phyloP scores from a whole-genome alignment of 495 filamentous ascomycete species.

The Tetracladium setigerum region DNA sequence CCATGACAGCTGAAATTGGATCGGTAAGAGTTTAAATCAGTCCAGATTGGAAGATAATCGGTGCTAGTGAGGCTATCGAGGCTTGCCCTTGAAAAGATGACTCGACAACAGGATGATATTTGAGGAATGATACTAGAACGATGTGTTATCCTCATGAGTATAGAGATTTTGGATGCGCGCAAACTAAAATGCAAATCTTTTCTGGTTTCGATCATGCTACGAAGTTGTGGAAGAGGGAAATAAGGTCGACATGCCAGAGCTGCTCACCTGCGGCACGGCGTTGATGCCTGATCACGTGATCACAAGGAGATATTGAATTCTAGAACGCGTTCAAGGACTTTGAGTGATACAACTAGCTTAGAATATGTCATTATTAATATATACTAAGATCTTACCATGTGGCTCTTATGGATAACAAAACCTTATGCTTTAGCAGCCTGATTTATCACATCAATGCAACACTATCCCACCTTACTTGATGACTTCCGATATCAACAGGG shows the following conservation, averaged over 20 bases:
- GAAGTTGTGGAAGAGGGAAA: constrained; percentile 5
- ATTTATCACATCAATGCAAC: too few species aligned
- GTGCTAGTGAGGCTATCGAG: constrained; percentile 5
- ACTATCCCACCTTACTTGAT: too few species aligned
- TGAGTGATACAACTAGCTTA: too few species aligned
- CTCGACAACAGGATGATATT: not conserved
- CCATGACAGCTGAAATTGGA: constrained; percentile 10
- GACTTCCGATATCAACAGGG: too few species aligned
- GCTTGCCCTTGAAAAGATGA: not conserved
- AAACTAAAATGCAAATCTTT: constrained; percentile 4
- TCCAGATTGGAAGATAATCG: constrained; percentile 3
- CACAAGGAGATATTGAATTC: too few species aligned
- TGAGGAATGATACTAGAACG: not conserved
- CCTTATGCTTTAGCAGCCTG: too few species aligned
- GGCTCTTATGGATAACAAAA: too few species aligned
- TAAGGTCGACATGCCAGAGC: constrained; percentile 3
- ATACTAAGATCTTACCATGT: too few species aligned
- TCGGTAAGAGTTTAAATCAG: constrained; percentile 5
- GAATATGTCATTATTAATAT: too few species aligned
- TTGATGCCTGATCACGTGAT: too few species aligned
- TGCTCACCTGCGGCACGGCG: too few species aligned
- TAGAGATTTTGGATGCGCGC: constrained; percentile 3
- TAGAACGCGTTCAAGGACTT: too few species aligned
- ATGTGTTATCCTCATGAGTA: constrained; percentile 3
- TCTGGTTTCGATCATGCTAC: constrained; percentile 6